A percentile compares a stretch with the other conserved stretches of the same genome.
These are phyloP conservation scores for Phytophthora europaea DNA, from an alignment of 352 stramenopile species.

Conservation along the genomic window DNA sequence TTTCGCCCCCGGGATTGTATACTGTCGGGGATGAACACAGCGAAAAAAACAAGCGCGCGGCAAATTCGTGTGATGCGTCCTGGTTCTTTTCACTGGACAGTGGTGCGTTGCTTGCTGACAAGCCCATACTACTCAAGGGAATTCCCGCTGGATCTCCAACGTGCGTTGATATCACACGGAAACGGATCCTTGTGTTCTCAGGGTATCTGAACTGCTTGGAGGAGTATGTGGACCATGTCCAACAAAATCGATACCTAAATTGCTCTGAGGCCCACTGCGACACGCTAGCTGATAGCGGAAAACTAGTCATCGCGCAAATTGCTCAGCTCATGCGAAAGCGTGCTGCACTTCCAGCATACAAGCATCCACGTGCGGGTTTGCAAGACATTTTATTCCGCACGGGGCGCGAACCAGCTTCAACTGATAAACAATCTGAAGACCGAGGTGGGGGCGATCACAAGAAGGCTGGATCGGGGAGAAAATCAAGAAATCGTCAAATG, in stretches of 20 bases:
- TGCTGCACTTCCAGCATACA: slow-evolving; percentile 56
- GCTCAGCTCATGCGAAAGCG: slow-evolving; percentile 46
- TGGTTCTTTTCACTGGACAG: slow-evolving; percentile 76
- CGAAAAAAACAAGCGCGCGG: slow-evolving; percentile 52
- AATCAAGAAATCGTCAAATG: slow-evolving; percentile 59
- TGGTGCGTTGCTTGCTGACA: slow-evolving; percentile 42
- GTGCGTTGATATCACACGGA: slow-evolving; percentile 54
- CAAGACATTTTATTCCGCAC: slow-evolving; percentile 62
- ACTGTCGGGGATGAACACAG: slow-evolving; percentile 44
- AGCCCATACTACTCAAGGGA: slow-evolving; percentile 63
- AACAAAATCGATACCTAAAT: slow-evolving; percentile 5
- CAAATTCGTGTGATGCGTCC: slow-evolving; percentile 63
- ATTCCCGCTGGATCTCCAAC: slow-evolving; percentile 73
- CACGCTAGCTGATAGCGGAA: slow-evolving; percentile 40
- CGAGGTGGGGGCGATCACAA: slow-evolving; percentile 10
- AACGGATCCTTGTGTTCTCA: slow-evolving; percentile 75
- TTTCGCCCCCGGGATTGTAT: slow-evolving; percentile 74
- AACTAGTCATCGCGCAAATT: slow-evolving; percentile 45
- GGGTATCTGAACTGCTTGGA: slow-evolving; percentile 78
- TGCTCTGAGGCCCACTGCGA: neutral
- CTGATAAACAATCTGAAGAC: slow-evolving; percentile 18
- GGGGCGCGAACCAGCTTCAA: slow-evolving; percentile 34
- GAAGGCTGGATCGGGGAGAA: slow-evolving; percentile 25
- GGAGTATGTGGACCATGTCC: slow-evolving; percentile 55
- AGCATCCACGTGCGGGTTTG: slow-evolving; percentile 51